These are phyloP conservation scores for Gaeumannomyces sp. DNA, from an alignment of 2,329 filamentous ascomycete species.

Conservation along the genomic window DNA sequence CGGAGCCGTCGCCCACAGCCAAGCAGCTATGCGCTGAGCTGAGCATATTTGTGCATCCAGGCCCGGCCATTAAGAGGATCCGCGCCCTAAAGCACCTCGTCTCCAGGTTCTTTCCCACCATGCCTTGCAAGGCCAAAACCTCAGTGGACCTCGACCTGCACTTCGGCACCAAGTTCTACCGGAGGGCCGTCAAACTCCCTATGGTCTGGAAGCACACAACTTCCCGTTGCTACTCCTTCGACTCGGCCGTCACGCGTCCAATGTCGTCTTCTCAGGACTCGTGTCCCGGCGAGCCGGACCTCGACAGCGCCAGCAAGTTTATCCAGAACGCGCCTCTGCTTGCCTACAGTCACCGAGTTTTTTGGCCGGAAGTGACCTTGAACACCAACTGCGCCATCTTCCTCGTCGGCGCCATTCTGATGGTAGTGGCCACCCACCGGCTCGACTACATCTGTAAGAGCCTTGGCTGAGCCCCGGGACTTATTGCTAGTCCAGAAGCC, in stretches of 20 bases:
- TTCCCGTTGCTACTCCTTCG: constrained; percentile 23
- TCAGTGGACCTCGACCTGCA: constrained; percentile 40
- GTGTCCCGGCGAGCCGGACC: constrained; percentile 12
- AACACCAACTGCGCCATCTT: constrained; percentile 38
- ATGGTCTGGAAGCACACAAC: constrained; percentile 41
- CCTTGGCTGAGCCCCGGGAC: no score
- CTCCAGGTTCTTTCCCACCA: constrained; percentile 34
- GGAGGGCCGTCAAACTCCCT: constrained; percentile 39
- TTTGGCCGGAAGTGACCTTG: constrained; percentile 44
- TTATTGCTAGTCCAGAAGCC: no score
- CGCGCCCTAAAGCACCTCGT: constrained; percentile 39
- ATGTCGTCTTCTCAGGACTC: constrained; percentile 22
- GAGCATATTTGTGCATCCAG: constrained; percentile 23
- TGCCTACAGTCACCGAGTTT: constrained; percentile 42
- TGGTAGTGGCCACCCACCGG: constrained; percentile 33
- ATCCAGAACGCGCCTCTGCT: constrained; percentile 26
- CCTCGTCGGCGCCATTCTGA: constrained; percentile 36
- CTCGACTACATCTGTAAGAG: constrained; percentile 37
- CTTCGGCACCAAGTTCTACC: constrained; percentile 41
- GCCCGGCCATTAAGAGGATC: constrained; percentile 32
- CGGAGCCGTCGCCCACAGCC: constrained; percentile 34
- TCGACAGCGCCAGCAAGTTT: constrained; percentile 13
- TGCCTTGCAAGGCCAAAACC: constrained; percentile 25
- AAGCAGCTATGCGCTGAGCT: constrained; percentile 37
- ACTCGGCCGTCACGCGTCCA: constrained; percentile 27